Evolutionary conservation across 345 rosid species (phyloP).

Genomic region (Citrus sp.): DNA sequence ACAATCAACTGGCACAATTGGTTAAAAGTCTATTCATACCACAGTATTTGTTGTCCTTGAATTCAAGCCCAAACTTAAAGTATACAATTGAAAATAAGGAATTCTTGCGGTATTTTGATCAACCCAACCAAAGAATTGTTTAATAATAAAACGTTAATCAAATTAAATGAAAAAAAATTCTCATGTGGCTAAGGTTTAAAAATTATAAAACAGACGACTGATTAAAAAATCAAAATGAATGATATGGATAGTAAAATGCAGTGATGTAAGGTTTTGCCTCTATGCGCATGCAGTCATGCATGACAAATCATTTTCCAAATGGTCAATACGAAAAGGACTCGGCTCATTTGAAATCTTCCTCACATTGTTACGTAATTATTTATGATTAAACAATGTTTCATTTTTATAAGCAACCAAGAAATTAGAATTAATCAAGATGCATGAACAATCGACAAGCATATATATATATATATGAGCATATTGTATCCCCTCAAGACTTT

Average conservation of each 20-base stretch:
- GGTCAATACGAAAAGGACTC: background rate
- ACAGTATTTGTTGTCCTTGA: too few relatives aligned
- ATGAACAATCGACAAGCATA: background rate
- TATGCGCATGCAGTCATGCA: background rate
- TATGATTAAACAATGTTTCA: background rate
- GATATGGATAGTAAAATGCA: background rate
- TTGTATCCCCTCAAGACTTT: background rate
- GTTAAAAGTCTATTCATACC: too few relatives aligned
- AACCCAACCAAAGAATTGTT: too few relatives aligned
- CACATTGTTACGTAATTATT: background rate
- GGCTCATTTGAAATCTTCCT: background rate
- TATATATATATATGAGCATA: background rate
- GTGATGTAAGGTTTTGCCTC: background rate
- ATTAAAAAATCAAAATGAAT: background rate
- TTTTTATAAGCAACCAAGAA: background rate
- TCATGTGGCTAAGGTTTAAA: too few relatives aligned
- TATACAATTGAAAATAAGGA: too few relatives aligned
- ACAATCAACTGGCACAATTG: background rate
- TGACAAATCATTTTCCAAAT: background rate
- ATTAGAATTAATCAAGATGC: conserved; percentile 13
- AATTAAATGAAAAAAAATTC: too few relatives aligned
- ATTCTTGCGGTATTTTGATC: too few relatives aligned
- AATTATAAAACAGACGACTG: background rate
- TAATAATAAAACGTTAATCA: too few relatives aligned
- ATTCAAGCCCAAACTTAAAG: too few relatives aligned